A percentile compares a stretch with the other conserved stretches of the same genome.
Conservation (phyloP, 331 rosid genomes). For the Malus hybrid region DNA sequence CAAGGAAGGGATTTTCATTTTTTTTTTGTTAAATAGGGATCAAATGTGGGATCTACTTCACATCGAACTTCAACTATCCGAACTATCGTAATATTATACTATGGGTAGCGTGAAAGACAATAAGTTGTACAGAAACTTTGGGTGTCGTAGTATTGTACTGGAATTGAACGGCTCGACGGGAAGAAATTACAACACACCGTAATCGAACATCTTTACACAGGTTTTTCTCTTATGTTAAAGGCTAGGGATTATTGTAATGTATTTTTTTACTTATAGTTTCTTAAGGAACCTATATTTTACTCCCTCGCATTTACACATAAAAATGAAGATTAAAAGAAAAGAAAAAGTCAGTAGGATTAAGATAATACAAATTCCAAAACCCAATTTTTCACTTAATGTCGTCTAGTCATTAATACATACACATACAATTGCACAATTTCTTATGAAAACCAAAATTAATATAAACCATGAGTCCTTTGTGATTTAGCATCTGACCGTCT, state of each 20-base stretch:
- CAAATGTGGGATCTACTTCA: rapidly evolving
- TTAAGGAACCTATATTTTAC: background rate
- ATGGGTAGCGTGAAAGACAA: too few species aligned
- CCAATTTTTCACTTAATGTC: slow-evolving; percentile 3
- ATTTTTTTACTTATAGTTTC: background rate
- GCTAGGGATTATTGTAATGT: background rate
- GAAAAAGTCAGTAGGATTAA: background rate
- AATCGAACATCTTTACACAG: too few species aligned
- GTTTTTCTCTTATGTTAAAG: too few species aligned
- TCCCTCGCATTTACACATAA: background rate
- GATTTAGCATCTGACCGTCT: background rate
- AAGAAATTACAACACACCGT: too few species aligned
- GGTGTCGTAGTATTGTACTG: too few species aligned
- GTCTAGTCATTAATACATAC: background rate
- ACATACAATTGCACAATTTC: slow-evolving; percentile 6
- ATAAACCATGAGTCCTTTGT: background rate
- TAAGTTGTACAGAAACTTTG: too few species aligned
- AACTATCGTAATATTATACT: too few species aligned
- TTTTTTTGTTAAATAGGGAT: too few species aligned
- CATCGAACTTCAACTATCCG: background rate
- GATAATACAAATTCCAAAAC: slow-evolving; percentile 1
- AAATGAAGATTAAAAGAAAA: background rate
- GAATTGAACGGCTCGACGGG: too few species aligned
- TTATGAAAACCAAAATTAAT: background rate
- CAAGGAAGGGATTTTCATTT: too few species aligned